phyloP scores from a whole-genome alignment of 106 monocot species.

The Dendrobium chrysotoxum region DNA sequence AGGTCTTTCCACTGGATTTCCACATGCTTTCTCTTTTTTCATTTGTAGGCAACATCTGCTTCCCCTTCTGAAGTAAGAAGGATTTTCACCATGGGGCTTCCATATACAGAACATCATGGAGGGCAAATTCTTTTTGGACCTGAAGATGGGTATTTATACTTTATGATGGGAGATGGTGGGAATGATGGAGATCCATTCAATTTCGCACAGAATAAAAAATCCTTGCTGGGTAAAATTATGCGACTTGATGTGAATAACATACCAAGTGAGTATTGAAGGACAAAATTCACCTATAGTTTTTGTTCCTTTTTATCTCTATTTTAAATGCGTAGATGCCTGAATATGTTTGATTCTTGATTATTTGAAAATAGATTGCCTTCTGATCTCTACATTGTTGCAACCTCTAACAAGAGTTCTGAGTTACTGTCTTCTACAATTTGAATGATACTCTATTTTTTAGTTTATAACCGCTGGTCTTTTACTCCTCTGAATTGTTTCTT shows the following conservation, averaged over 20 bases:
- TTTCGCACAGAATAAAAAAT: slow-evolving; percentile 86
- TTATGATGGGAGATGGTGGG: slow-evolving; percentile 92
- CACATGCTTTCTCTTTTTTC: neutral
- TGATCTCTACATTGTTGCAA: neutral
- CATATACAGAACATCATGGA: slow-evolving; percentile 60
- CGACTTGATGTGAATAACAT: slow-evolving; percentile 67
- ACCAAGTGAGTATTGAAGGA: slow-evolving; percentile 42
- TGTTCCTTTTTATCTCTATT: neutral
- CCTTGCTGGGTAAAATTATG: slow-evolving; percentile 86
- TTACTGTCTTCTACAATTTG: too few relatives aligned
- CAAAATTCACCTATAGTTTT: neutral
- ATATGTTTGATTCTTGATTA: neutral
- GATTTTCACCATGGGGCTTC: slow-evolving; percentile 84
- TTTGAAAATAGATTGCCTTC: neutral
- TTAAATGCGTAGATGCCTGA: neutral
- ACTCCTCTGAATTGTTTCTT: too few relatives aligned
- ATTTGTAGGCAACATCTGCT: slow-evolving; percentile 57
- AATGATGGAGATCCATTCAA: slow-evolving; percentile 61
- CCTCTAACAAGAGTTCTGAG: too few relatives aligned
- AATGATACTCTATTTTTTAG: too few relatives aligned
- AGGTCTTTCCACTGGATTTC: neutral
- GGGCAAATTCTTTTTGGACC: slow-evolving; percentile 96
- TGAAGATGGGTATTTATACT: slow-evolving; percentile 77
- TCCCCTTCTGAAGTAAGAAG: slow-evolving; percentile 71
- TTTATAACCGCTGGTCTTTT: too few relatives aligned